These are phyloP conservation scores for Aspergillus taichungensis DNA, from an alignment of 495 filamentous ascomycete genomes.

Conservation along the genomic window DNA sequence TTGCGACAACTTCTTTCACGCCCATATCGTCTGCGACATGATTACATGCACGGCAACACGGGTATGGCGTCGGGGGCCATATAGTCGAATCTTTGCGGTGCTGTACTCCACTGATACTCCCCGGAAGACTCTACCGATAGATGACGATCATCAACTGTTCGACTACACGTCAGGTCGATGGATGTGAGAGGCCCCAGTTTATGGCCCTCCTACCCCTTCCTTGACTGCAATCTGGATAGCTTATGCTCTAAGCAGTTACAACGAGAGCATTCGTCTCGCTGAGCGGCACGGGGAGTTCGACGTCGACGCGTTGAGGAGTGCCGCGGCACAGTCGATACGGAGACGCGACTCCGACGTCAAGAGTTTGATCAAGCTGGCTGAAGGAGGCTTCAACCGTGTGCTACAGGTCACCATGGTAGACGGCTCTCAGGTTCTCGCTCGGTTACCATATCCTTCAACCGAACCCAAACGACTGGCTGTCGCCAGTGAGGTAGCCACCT, in stretches of 20 bases:
- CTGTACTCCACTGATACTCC: neutral
- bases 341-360: conserved; percentile 1
- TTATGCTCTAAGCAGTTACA: conserved; percentile 4
- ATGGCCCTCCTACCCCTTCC: neutral
- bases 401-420: conserved; percentile 8
- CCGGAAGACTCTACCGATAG: conserved; percentile 2
- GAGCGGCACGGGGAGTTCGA: conserved; percentile 1
- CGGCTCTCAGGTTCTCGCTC: conserved; percentile 3
- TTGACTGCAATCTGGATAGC: neutral
- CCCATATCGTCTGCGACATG: conserved; percentile 1
- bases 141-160: conserved; percentile 6
- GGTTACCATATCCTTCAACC: conserved; percentile 7
- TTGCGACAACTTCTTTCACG: neutral
- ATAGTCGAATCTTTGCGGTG: neutral
- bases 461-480: conserved; percentile 2
- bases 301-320: conserved; percentile 3
- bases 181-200: neutral
- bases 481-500: conserved; percentile 6
- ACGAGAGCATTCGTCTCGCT: conserved; percentile 4
- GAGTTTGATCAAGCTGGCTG: conserved; percentile 5
- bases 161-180: conserved; percentile 7
- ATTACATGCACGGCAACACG: neutral
- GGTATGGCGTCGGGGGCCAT: conserved; percentile 2
- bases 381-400: conserved; percentile 7
- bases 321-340: conserved; percentile 3